These are phyloP conservation scores for Fusarium sp. DNA, from an alignment of 2,329 filamentous ascomycete genomes.

Conservation along the genomic window DNA sequence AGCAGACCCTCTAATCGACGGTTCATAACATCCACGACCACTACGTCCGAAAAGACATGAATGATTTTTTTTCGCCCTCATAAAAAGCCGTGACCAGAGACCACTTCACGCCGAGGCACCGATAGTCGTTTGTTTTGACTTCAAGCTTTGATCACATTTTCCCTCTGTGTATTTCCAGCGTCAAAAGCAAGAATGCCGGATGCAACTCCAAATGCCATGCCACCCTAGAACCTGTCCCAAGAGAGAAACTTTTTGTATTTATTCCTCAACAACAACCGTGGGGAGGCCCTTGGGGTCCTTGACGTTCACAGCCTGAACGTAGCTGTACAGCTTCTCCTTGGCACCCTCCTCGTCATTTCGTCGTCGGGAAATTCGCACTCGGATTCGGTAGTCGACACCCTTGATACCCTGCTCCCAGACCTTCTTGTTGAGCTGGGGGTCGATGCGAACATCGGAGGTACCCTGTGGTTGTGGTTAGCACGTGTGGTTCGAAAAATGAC, in stretches of 20 bases:
- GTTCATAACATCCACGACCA: slow-evolving; percentile 42
- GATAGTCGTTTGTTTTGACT: slow-evolving; percentile 47
- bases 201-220: slow-evolving; percentile 65
- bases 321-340: slow-evolving; percentile 99
- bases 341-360: slow-evolving; percentile 99
- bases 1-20: slow-evolving; percentile 49
- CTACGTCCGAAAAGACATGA: slow-evolving; percentile 42
- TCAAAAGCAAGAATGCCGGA: slow-evolving; percentile 63
- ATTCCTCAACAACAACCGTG: slow-evolving; percentile 88
- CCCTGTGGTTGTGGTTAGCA: slow-evolving; percentile 71
- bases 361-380: slow-evolving; percentile 98
- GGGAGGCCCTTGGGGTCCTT: slow-evolving; percentile 99
- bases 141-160: slow-evolving; percentile 56
- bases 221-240: slow-evolving; percentile 61
- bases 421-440: slow-evolving; percentile 99
- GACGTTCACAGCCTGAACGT: slow-evolving; percentile 99
- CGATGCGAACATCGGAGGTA: slow-evolving; percentile 95
- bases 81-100: slow-evolving; percentile 44
- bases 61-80: slow-evolving; percentile 44
- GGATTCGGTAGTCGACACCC: slow-evolving; percentile 97
- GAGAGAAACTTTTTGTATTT: slow-evolving; percentile 61
- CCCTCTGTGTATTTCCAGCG: slow-evolving; percentile 57
- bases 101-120: slow-evolving; percentile 51
- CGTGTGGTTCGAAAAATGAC: slow-evolving; percentile 8
- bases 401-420: slow-evolving; percentile 99